A percentile compares a stretch with the other conserved stretches of the same genome.
phyloP scores from a whole-genome alignment of 495 filamentous ascomycete species.

The Tuber aestivum region DNA sequence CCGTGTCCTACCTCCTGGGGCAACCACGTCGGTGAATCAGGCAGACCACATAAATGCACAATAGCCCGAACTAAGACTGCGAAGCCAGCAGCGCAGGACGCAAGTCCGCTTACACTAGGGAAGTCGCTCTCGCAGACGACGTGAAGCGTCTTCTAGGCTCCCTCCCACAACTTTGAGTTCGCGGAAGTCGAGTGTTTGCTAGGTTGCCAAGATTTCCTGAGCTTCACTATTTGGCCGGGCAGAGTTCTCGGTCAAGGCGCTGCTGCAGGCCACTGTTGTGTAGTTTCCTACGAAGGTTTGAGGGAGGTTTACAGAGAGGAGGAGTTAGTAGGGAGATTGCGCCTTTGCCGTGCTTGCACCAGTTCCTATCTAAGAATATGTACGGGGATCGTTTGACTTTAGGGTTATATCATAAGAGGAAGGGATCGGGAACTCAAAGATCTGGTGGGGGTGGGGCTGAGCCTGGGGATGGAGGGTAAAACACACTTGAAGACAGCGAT shows the following conservation, averaged over 20 bases:
- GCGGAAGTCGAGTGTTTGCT: conserved; percentile 83
- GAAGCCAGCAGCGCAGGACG: conserved; percentile 87
- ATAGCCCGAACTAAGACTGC: conserved; percentile 90
- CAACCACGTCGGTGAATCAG: conserved; percentile 68
- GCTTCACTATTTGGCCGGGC: conserved; percentile 75
- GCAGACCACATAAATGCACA: conserved; percentile 81
- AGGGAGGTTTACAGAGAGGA: conserved; percentile 94
- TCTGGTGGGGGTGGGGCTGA: no score
- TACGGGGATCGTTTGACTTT: no score
- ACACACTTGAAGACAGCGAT: conserved; percentile 95
- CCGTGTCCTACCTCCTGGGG: conserved; percentile 89
- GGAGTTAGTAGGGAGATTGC: conserved; percentile 96
- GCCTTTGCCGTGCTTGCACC: conserved; percentile 88
- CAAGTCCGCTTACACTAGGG: conserved; percentile 92
- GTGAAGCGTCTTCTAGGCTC: conserved; percentile 66
- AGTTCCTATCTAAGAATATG: conserved; percentile 60
- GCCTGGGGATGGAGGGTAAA: no score
- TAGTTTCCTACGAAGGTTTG: conserved; percentile 89
- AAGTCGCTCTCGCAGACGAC: conserved; percentile 96
- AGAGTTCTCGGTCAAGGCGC: conserved; percentile 65
- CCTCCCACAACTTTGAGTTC: conserved; percentile 72
- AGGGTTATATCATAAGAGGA: no score
- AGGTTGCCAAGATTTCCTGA: conserved; percentile 77
- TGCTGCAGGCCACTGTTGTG: conserved; percentile 88
- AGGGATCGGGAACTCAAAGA: no score